Percentiles rank a stretch among this genome's conserved stretches.
phyloP scores from a whole-genome alignment of 1,284 basidiomycete species.

The Ganoderma meredithae region DNA sequence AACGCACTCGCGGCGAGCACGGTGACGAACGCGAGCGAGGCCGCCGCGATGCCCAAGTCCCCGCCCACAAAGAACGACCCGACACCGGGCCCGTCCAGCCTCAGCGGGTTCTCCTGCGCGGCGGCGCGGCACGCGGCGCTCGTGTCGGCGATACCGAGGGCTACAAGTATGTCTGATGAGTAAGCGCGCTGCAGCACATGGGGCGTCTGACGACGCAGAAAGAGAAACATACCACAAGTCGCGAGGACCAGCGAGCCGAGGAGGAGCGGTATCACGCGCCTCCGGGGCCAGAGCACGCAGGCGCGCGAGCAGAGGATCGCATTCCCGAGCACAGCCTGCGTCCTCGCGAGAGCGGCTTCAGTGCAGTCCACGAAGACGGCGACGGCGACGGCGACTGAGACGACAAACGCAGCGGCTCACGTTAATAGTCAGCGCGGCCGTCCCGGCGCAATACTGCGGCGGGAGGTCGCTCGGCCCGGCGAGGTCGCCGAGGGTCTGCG shows the following conservation, averaged over 20 bases:
- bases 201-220: neutral
- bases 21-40: neutral
- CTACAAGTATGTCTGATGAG: neutral
- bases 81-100: slow-evolving; percentile 1
- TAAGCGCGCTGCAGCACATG: neutral
- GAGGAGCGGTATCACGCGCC: neutral
- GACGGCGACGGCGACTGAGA: no score
- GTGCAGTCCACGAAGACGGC: neutral
- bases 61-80: neutral
- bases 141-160: neutral
- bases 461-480: neutral
- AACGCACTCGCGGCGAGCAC: neutral
- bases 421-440: neutral
- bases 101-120: neutral
- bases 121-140: neutral
- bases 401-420: no score
- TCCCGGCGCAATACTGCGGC: slow-evolving; percentile 1
- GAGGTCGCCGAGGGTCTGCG: neutral
- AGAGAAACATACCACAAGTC: neutral
- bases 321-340: neutral
- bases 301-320: slow-evolving; percentile 2
- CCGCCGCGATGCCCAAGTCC: neutral
- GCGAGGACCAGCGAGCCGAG: neutral
- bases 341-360: neutral
- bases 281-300: neutral